Evolutionary conservation across 2,329 filamentous ascomycete genomes (phyloP).

Genomic region (Coniochaeta prunicola): DNA sequence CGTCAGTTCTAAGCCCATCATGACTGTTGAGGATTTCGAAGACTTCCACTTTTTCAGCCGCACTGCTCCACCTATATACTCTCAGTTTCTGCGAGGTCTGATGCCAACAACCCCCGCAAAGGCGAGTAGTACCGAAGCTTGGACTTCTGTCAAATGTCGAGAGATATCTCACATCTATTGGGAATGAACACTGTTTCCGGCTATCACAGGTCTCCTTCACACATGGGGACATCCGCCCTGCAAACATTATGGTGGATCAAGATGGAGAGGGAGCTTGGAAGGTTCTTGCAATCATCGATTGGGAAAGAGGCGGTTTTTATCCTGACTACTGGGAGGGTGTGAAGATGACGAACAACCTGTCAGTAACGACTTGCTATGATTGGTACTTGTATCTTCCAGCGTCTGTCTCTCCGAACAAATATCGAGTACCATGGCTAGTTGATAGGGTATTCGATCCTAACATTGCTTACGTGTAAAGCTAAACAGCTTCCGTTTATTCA

Average conservation of each 20-base stretch:
- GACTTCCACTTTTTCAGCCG: conserved; percentile 5
- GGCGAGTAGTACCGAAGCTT: too few relatives aligned
- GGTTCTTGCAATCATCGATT: neutral
- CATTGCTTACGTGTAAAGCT: too few relatives aligned
- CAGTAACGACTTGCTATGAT: neutral
- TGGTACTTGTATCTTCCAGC: neutral
- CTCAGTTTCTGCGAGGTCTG: conserved; percentile 6
- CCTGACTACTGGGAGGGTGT: neutral
- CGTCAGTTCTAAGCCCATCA: neutral
- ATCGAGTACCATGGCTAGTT: conserved; percentile 3
- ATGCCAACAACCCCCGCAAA: conserved; percentile 1
- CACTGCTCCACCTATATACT: conserved; percentile 6
- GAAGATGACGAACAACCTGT: neutral
- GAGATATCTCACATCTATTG: too few relatives aligned
- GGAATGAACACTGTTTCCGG: too few relatives aligned
- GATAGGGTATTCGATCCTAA: neutral
- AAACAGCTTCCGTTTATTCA: too few relatives aligned
- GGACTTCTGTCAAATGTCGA: too few relatives aligned
- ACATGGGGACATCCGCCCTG: conserved; percentile 1
- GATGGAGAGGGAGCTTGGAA: neutral
- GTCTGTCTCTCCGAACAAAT: neutral
- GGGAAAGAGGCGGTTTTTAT: neutral
- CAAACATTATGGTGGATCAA: neutral
- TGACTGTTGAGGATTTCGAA: neutral
- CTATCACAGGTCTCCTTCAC: too few relatives aligned